Conservation (phyloP, 306 rosid genomes). For the Crataegus laevigata region DNA sequence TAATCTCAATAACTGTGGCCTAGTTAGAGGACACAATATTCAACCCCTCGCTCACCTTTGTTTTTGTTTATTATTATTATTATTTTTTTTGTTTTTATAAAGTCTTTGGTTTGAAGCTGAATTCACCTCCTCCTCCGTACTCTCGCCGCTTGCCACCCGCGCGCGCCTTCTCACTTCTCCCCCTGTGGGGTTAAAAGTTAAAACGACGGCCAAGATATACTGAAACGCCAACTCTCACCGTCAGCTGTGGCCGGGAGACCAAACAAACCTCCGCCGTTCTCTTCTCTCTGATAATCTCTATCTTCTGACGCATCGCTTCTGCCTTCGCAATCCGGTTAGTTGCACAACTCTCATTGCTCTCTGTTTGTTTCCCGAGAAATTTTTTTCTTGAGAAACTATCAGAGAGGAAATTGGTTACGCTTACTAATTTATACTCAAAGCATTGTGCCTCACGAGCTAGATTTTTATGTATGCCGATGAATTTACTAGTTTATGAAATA, state of each 20-base stretch:
- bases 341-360: neutral
- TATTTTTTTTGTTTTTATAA: neutral
- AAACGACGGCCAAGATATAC: neutral
- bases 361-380: neutral
- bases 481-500: neutral
- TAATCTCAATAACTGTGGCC: no score
- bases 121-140: neutral
- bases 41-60: no score
- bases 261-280: neutral
- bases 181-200: neutral
- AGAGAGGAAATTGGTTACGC: neutral
- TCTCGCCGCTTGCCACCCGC: neutral
- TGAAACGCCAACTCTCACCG: neutral
- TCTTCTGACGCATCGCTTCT: neutral
- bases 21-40: no score
- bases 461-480: neutral
- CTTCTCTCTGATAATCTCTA: neutral
- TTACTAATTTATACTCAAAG: neutral
- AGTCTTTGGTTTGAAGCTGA: neutral
- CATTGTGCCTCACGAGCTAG: neutral
- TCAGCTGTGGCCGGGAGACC: neutral
- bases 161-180: neutral
- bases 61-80: no score
- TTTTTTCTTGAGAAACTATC: neutral
- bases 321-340: neutral